Percentiles rank a stretch among this genome's conserved stretches.
These are phyloP conservation scores for Porcisia hertigi DNA, from an alignment of 208 protist genomes.

Conservation along the genomic window DNA sequence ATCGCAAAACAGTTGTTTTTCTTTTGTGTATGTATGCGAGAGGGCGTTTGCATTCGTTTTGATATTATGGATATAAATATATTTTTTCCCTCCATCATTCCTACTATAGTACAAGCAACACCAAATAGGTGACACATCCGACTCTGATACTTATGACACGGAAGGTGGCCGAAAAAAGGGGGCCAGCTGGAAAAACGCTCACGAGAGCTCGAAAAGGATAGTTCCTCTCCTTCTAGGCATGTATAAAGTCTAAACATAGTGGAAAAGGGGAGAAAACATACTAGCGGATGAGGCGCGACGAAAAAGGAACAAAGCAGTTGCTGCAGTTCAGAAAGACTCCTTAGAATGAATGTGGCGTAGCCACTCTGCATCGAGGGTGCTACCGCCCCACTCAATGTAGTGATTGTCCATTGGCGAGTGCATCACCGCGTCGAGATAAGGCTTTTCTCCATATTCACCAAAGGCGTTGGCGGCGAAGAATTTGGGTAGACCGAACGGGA, in stretches of 20 bases:
- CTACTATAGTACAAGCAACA: slow-evolving; percentile 4
- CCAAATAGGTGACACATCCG: not conserved
- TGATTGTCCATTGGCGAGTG: slow-evolving; percentile 85
- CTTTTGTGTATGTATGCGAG: too few relatives aligned
- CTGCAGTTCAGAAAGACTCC: slow-evolving; percentile 67
- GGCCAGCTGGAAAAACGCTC: not conserved
- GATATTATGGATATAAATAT: too few relatives aligned
- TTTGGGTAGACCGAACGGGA: slow-evolving; percentile 86
- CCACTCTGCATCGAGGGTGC: slow-evolving; percentile 84
- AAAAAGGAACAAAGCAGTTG: not conserved
- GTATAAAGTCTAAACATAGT: not conserved
- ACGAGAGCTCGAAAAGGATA: not conserved
- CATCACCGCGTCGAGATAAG: slow-evolving; percentile 78
- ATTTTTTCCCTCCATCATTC: not conserved
- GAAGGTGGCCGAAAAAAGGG: slow-evolving; percentile 15
- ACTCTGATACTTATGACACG: not conserved
- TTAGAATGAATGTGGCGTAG: slow-evolving; percentile 88
- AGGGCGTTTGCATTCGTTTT: not conserved
- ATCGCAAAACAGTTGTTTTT: not conserved
- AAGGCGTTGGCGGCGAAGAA: slow-evolving; percentile 69
- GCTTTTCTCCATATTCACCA: slow-evolving; percentile 90
- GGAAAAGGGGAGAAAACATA: not conserved
- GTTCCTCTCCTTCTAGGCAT: too few relatives aligned
- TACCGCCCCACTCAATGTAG: slow-evolving; percentile 86
- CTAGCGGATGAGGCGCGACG: too few relatives aligned